Percentiles rank a stretch among this genome's conserved stretches.
phyloP scores from a whole-genome alignment of 148 eudicot species.

The Camellia sinensis region DNA sequence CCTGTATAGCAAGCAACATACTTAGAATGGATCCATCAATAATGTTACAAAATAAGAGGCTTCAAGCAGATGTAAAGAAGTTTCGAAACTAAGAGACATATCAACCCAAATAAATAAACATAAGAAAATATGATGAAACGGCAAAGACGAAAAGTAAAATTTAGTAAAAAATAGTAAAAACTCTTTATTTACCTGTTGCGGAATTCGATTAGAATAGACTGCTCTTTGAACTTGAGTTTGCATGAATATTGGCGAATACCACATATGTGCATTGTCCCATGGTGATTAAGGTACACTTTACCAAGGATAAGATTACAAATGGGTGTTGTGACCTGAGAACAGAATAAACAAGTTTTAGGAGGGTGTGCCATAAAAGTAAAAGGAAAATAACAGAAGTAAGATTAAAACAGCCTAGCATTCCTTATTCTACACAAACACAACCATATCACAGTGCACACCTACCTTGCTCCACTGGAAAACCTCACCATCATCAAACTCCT shows the following conservation, averaged over 20 bases:
- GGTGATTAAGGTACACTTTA: slow-evolving; percentile 81
- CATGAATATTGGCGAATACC: slow-evolving; percentile 80
- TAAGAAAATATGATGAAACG: neutral
- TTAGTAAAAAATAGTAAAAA: too few relatives aligned
- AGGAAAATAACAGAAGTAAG: neutral
- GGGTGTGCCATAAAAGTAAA: neutral
- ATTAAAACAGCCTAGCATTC: neutral
- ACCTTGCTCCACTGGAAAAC: slow-evolving; percentile 85
- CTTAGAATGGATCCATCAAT: neutral
- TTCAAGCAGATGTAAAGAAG: neutral
- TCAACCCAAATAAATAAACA: neutral
- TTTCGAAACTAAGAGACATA: neutral
- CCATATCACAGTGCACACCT: slow-evolving; percentile 25
- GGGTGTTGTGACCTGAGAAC: slow-evolving; percentile 76
- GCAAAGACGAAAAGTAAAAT: neutral
- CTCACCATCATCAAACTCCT: slow-evolving; percentile 26
- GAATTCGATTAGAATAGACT: too few relatives aligned
- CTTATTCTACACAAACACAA: neutral
- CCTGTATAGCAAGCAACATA: slow-evolving; percentile 36
- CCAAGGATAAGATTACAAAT: slow-evolving; percentile 90
- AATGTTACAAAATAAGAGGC: neutral
- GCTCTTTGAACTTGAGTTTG: slow-evolving; percentile 17
- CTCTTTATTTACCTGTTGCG: too few relatives aligned
- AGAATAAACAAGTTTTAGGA: slow-evolving; percentile 5
- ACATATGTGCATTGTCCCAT: slow-evolving; percentile 81